These are phyloP conservation scores for Macrophomina pseudophaseolina DNA, from an alignment of 2,329 filamentous ascomycete genomes.

Conservation along the genomic window DNA sequence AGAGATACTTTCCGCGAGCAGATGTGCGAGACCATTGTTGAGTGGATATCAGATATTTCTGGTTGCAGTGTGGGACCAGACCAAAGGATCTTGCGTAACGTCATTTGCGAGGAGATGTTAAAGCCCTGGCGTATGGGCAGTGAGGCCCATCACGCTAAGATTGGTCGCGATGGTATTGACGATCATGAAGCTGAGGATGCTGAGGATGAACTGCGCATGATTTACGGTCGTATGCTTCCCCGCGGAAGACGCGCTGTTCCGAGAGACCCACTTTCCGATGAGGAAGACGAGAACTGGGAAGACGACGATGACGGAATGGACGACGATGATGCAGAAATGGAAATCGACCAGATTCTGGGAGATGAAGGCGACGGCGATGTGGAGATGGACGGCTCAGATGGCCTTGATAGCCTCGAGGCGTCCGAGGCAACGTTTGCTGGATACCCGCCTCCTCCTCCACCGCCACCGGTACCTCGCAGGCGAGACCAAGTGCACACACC, in stretches of 20 bases:
- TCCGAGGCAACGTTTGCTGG: conserved; percentile 79
- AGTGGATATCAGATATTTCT: conserved; percentile 93
- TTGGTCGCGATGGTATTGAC: conserved; percentile 79
- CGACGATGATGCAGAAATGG: conserved; percentile 57
- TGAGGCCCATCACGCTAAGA: conserved; percentile 75
- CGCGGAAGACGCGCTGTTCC: conserved; percentile 34
- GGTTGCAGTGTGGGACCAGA: conserved; percentile 86
- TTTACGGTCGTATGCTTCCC: conserved; percentile 40
- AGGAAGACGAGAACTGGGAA: conserved; percentile 56
- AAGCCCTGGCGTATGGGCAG: conserved; percentile 88
- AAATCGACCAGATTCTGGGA: conserved; percentile 48
- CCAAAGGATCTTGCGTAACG: conserved; percentile 75
- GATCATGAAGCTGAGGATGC: conserved; percentile 74
- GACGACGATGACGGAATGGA: conserved; percentile 49
- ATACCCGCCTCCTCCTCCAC: conserved; percentile 68
- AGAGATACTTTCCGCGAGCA: conserved; percentile 96
- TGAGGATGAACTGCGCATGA: conserved; percentile 46
- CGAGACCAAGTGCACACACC: conserved; percentile 68
- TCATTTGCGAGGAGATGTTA: conserved; percentile 90
- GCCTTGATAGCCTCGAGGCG: conserved; percentile 72
- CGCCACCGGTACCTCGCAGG: conserved; percentile 50
- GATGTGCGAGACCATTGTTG: conserved; percentile 97
- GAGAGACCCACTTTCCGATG: conserved; percentile 42
- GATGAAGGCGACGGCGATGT: conserved; percentile 56
- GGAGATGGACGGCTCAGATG: conserved; percentile 54